phyloP scores from a whole-genome alignment of 2,329 filamentous ascomycete species.

The Alternaria triticimaculans region DNA sequence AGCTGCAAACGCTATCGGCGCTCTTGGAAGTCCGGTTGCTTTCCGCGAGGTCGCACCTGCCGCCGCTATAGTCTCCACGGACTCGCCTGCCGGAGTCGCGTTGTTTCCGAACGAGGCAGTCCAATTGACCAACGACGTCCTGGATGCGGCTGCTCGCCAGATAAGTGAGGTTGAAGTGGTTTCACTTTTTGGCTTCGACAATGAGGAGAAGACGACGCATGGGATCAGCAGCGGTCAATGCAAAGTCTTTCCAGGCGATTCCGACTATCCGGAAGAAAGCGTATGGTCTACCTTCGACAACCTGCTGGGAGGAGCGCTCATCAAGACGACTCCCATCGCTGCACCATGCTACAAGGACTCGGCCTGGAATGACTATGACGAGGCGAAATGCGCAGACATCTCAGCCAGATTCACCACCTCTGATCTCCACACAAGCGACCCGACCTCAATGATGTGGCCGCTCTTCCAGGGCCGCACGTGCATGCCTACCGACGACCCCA shows the following conservation, averaged over 20 bases:
- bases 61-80: slow-evolving; percentile 10
- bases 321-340: slow-evolving; percentile 28
- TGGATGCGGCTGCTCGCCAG: slow-evolving; percentile 3
- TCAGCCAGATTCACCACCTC: slow-evolving; percentile 15
- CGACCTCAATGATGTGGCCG: slow-evolving; percentile 35
- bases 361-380: slow-evolving; percentile 14
- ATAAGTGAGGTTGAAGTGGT: slow-evolving; percentile 2
- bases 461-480: slow-evolving; percentile 35
- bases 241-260: slow-evolving; percentile 32
- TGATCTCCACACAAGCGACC: slow-evolving; percentile 20
- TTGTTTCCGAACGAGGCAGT: slow-evolving; percentile 18
- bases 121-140: slow-evolving; percentile 20
- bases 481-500: slow-evolving; percentile 20
- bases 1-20: slow-evolving; percentile 3
- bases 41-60: slow-evolving; percentile 15
- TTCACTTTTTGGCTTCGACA: slow-evolving; percentile 41
- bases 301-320: slow-evolving; percentile 22
- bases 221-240: slow-evolving; percentile 13
- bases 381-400: slow-evolving; percentile 19
- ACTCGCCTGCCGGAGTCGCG: slow-evolving; percentile 12
- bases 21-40: slow-evolving; percentile 4
- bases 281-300: slow-evolving; percentile 27
- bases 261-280: slow-evolving; percentile 17
- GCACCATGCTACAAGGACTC: slow-evolving; percentile 30
- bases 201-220: background rate